Conservation (phyloP, 1,284 basidiomycete genomes). For the Anthracocystis panici-leucophaei region DNA sequence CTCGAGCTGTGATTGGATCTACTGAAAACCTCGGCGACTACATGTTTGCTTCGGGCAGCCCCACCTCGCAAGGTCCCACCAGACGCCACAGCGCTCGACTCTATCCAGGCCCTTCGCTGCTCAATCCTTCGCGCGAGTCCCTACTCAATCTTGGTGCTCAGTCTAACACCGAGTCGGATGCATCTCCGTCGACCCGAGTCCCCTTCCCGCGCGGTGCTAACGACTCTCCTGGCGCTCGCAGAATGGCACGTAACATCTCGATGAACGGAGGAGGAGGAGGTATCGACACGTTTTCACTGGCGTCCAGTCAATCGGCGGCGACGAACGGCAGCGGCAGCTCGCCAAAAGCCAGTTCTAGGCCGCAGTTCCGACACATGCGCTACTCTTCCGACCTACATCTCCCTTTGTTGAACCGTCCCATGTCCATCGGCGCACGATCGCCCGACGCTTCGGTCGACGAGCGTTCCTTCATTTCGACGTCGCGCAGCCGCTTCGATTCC, state of each 20-base stretch:
- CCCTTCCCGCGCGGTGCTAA: constrained; percentile 54
- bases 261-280: constrained; percentile 44
- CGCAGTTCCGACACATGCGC: constrained; percentile 54
- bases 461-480: constrained; percentile 40
- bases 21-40: constrained; percentile 54
- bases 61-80: constrained; percentile 49
- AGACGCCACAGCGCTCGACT: constrained; percentile 59
- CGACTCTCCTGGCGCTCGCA: constrained; percentile 51
- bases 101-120: constrained; percentile 49
- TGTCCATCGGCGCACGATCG: constrained; percentile 25
- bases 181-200: constrained; percentile 38
- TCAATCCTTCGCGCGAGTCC: constrained; percentile 58
- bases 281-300: constrained; percentile 27
- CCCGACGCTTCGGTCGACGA: constrained; percentile 39
- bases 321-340: constrained; percentile 34
- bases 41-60: constrained; percentile 35
- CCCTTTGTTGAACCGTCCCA: constrained; percentile 22
- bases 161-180: constrained; percentile 20
- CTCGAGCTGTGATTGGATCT: constrained; percentile 44
- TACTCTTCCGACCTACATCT: constrained; percentile 64
- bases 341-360: constrained; percentile 36
- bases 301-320: constrained; percentile 27
- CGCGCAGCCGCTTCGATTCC: constrained; percentile 55
- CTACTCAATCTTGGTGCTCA: constrained; percentile 25
- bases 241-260: constrained; percentile 53